Evolutionary conservation across 2,329 filamentous ascomycete genomes (phyloP).

Genomic region (Celoporthe dispersa): DNA sequence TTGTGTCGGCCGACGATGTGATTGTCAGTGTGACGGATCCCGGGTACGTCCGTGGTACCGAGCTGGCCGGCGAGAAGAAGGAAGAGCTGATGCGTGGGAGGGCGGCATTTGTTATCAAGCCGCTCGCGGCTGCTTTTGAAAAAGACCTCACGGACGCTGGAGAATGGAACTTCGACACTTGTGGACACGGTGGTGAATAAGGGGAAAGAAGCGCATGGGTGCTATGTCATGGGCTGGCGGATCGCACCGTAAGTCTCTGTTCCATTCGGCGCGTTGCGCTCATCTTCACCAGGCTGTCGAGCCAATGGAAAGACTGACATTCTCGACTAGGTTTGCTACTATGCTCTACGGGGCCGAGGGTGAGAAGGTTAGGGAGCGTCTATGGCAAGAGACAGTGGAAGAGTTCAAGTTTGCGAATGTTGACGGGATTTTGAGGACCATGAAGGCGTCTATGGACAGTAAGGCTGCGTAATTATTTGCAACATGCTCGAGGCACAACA

Average conservation of each 20-base stretch:
- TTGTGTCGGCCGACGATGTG: slow-evolving; percentile 45
- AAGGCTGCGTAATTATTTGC: background rate
- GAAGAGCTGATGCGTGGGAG: no score
- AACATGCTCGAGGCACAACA: background rate
- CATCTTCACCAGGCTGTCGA: background rate
- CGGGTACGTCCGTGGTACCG: slow-evolving; percentile 48
- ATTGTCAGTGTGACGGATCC: slow-evolving; percentile 54
- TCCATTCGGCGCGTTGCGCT: no score
- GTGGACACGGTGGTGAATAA: slow-evolving; percentile 18
- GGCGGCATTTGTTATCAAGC: slow-evolving; percentile 1
- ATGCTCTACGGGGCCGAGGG: slow-evolving; percentile 2
- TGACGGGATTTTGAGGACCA: background rate
- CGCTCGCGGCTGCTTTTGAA: background rate
- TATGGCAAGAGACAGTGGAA: slow-evolving; percentile 7
- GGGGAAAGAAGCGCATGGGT: slow-evolving; percentile 18
- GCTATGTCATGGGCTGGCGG: slow-evolving; percentile 19
- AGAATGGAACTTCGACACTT: slow-evolving; percentile 11
- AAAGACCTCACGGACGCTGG: background rate
- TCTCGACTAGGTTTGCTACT: background rate
- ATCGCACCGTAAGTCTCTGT: slow-evolving; percentile 9
- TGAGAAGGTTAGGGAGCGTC: background rate
- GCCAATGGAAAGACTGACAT: background rate
- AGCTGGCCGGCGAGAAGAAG: slow-evolving; percentile 28
- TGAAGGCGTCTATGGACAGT: background rate
- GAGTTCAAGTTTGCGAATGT: slow-evolving; percentile 14